A percentile compares a stretch with the other conserved stretches of the same genome.
phyloP scores from a whole-genome alignment of 208 protist species.

The Trypanosoma conorhini region DNA sequence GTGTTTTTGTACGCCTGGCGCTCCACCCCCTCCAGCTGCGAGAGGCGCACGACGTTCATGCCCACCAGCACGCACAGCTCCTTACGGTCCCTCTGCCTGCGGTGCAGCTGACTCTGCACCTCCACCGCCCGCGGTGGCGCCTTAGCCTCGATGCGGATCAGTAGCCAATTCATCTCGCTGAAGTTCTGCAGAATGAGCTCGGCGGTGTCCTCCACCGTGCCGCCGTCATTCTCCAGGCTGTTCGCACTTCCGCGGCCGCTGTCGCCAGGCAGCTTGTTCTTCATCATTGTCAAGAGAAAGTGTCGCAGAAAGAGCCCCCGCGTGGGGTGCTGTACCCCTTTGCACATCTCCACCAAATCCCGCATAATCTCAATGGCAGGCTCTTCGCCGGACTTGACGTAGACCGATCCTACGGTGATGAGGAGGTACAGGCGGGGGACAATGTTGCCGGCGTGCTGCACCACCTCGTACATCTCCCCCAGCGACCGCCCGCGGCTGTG shows the following conservation, averaged over 20 bases:
- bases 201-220: constrained; percentile 91
- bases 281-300: constrained; percentile 96
- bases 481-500: constrained; percentile 44
- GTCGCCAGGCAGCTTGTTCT: constrained; percentile 97
- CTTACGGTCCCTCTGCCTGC: constrained; percentile 91
- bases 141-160: constrained; percentile 98
- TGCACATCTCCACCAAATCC: constrained; percentile 99
- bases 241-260: constrained; percentile 36
- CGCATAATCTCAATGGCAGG: constrained; percentile 94
- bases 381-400: constrained; percentile 92
- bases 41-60: constrained; percentile 96
- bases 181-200: constrained; percentile 98
- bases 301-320: constrained; percentile 98
- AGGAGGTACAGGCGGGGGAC: constrained; percentile 98
- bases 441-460: constrained; percentile 98
- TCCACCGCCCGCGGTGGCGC: constrained; percentile 26
- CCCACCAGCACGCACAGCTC: constrained; percentile 98
- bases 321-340: constrained; percentile 99
- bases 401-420: constrained; percentile 95
- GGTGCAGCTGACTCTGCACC: constrained; percentile 28
- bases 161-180: constrained; percentile 99
- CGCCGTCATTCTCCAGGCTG: constrained; percentile 39
- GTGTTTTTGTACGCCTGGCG: constrained; percentile 82
- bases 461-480: constrained; percentile 96
- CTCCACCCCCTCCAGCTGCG: constrained; percentile 96